Conservation (phyloP, 768 basidiomycete genomes). For the Zangia roseola region DNA sequence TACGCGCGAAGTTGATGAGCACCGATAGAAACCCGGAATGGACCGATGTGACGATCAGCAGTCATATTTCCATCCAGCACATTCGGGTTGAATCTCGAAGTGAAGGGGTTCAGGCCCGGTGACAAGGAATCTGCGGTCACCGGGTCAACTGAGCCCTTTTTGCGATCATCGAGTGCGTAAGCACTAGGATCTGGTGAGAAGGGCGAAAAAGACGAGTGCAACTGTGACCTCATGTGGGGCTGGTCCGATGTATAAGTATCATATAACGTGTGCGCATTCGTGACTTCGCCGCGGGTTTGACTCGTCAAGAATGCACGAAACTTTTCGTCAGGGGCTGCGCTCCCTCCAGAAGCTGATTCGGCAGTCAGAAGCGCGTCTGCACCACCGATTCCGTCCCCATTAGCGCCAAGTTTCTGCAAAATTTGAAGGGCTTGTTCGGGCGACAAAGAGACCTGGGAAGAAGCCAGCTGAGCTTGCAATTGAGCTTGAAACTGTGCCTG, state of each 20-base stretch:
- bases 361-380: slow-evolving; percentile 7
- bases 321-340: slow-evolving; percentile 23
- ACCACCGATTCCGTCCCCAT: slow-evolving; percentile 31
- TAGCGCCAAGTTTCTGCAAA: slow-evolving; percentile 52
- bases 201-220: slow-evolving; percentile 54
- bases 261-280: slow-evolving; percentile 14
- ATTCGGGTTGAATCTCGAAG: slow-evolving; percentile 46
- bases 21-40: slow-evolving; percentile 43
- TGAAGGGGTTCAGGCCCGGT: slow-evolving; percentile 49
- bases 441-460: slow-evolving; percentile 37
- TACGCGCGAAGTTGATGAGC: slow-evolving; percentile 46
- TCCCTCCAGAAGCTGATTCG: slow-evolving; percentile 16
- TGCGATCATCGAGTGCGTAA: slow-evolving; percentile 35
- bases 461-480: slow-evolving; percentile 32
- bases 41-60: slow-evolving; percentile 41
- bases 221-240: slow-evolving; percentile 20
- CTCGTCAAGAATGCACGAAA: slow-evolving; percentile 18
- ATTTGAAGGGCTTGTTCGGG: slow-evolving; percentile 64
- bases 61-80: slow-evolving; percentile 37
- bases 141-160: slow-evolving; percentile 36
- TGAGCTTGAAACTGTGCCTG: slow-evolving; percentile 45
- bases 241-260: slow-evolving; percentile 23
- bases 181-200: slow-evolving; percentile 76
- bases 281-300: slow-evolving; percentile 18
- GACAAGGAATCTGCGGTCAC: slow-evolving; percentile 43